Percentiles rank a stretch among this genome's conserved stretches.
phyloP scores from a whole-genome alignment of 495 filamentous ascomycete genomes.

The Talaromyces nanjingensis region DNA sequence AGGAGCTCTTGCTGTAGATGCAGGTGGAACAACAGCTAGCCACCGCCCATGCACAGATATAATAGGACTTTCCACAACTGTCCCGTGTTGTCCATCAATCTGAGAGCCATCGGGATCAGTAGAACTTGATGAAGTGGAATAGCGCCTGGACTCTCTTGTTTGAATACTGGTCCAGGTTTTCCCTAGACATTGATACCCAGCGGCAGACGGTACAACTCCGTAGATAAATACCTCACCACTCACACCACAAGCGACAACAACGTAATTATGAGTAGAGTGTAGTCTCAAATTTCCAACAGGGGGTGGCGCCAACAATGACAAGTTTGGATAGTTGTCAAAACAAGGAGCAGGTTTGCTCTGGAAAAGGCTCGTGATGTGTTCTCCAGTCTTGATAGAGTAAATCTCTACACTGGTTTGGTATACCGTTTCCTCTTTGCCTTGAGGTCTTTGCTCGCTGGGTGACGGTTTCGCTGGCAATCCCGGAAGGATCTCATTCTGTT shows the following conservation, averaged over 20 bases:
- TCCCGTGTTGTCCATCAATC: slow-evolving; percentile 39
- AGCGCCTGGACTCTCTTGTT: slow-evolving; percentile 37
- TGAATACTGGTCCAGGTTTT: slow-evolving; percentile 85
- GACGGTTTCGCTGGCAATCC: slow-evolving; percentile 19
- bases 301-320: slow-evolving; percentile 44
- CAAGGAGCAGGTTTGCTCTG: slow-evolving; percentile 43
- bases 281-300: slow-evolving; percentile 67
- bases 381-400: slow-evolving; percentile 66
- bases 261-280: slow-evolving; percentile 55
- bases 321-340: slow-evolving; percentile 33
- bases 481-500: slow-evolving; percentile 29
- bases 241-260: slow-evolving; percentile 67
- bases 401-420: slow-evolving; percentile 85
- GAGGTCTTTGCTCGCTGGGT: slow-evolving; percentile 19
- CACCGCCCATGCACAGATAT: slow-evolving; percentile 71
- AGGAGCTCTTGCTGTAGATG: slow-evolving; percentile 60
- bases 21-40: slow-evolving; percentile 77
- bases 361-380: slow-evolving; percentile 62
- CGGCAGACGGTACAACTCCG: slow-evolving; percentile 26
- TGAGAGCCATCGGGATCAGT: slow-evolving; percentile 47
- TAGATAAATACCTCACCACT: slow-evolving; percentile 87
- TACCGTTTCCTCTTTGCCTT: slow-evolving; percentile 35
- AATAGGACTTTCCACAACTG: slow-evolving; percentile 52
- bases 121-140: slow-evolving; percentile 48
- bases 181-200: slow-evolving; percentile 67